These are phyloP conservation scores for Suillus americanus DNA, from an alignment of 768 basidiomycete species.

Conservation along the genomic window DNA sequence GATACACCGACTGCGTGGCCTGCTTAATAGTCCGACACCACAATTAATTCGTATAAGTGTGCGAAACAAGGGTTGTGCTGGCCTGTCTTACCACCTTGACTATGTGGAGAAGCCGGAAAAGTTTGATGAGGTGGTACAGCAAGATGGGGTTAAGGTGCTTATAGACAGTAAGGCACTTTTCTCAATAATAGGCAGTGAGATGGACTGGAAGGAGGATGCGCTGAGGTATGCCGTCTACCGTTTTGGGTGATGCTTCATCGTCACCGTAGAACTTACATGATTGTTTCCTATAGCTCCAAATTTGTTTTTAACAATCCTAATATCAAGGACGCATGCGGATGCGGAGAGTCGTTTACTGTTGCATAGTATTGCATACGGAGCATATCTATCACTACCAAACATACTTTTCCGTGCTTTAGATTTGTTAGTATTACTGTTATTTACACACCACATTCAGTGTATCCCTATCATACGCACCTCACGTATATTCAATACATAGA, in stretches of 20 bases:
- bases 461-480: slow-evolving; percentile 26
- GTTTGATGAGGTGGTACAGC: slow-evolving; percentile 96
- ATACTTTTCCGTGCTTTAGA: slow-evolving; percentile 3
- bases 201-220: slow-evolving; percentile 97
- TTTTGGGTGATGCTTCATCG: not conserved
- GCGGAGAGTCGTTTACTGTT: slow-evolving; percentile 89
- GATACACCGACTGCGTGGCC: slow-evolving; percentile 64
- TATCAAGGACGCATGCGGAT: slow-evolving; percentile 92
- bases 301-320: slow-evolving; percentile 90
- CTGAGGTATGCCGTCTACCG: slow-evolving; percentile 60
- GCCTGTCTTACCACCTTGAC: slow-evolving; percentile 81
- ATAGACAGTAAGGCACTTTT: slow-evolving; percentile 98
- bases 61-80: slow-evolving; percentile 97
- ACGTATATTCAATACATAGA: slow-evolving; percentile 14
- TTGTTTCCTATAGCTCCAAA: slow-evolving; percentile 53
- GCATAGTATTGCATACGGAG: slow-evolving; percentile 15
- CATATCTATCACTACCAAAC: slow-evolving; percentile 10
- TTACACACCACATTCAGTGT: slow-evolving; percentile 17
- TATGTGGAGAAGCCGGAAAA: slow-evolving; percentile 88
- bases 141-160: slow-evolving; percentile 90
- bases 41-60: slow-evolving; percentile 95
- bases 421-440: slow-evolving; percentile 4
- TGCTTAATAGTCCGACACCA: slow-evolving; percentile 81
- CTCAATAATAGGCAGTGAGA: slow-evolving; percentile 97
- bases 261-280: slow-evolving; percentile 6